Evolutionary conservation across 345 rosid genomes (phyloP).

Genomic region (Citrus hindsii): DNA sequence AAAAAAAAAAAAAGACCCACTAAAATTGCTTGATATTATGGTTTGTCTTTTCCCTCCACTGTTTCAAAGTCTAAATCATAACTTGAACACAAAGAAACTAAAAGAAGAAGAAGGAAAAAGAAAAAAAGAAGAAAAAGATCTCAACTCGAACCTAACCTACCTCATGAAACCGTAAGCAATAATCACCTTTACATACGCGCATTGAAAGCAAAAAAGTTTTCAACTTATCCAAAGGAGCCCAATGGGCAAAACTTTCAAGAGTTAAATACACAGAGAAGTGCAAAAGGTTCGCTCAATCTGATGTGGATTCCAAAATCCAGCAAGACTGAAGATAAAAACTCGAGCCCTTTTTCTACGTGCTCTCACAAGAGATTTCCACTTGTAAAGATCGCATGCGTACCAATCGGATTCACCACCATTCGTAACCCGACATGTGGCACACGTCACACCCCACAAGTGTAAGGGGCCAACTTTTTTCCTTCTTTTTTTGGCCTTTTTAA

Average conservation of each 20-base stretch:
- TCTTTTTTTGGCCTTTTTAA: too few relatives aligned
- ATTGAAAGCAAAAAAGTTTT: neutral
- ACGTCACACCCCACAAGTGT: conserved; percentile 19
- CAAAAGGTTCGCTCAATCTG: neutral
- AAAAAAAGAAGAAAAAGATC: neutral
- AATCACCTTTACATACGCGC: neutral
- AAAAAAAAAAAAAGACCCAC: neutral
- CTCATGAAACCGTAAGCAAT: neutral
- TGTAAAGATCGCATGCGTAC: conserved; percentile 23
- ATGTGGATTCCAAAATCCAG: conserved; percentile 27
- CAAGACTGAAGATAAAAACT: neutral
- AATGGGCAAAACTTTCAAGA: neutral
- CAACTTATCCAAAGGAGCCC: neutral
- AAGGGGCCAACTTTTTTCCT: too few relatives aligned
- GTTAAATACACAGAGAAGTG: neutral
- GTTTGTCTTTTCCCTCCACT: neutral
- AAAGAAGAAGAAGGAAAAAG: neutral
- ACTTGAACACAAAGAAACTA: too few relatives aligned
- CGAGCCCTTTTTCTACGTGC: neutral
- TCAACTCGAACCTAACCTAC: neutral
- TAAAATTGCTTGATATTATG: too few relatives aligned
- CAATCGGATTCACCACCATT: conserved; percentile 3
- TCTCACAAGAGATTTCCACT: conserved; percentile 21
- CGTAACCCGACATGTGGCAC: conserved; percentile 2
- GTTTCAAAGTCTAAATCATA: neutral